Conservation (phyloP, 164 flowering plant species). For the Akebia trifoliata region DNA sequence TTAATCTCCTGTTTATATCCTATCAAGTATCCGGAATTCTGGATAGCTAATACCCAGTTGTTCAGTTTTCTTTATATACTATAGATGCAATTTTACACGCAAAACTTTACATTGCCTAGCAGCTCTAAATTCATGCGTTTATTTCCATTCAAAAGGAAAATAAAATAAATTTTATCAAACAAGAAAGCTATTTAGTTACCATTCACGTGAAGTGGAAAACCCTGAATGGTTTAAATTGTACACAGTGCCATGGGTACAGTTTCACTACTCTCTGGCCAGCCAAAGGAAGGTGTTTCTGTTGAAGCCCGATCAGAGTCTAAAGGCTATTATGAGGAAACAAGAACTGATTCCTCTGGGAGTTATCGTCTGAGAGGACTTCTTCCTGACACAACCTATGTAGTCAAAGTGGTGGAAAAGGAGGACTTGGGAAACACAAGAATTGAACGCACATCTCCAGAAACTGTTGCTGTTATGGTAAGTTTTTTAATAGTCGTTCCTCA, state of each 20-base stretch:
- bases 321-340: constrained; percentile 87
- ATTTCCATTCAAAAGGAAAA: background rate
- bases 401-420: constrained; percentile 65
- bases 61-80: too few species aligned
- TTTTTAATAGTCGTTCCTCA: background rate
- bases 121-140: background rate
- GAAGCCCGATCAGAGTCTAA: constrained; percentile 89
- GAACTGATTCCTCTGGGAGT: constrained; percentile 73
- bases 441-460: constrained; percentile 93
- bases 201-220: background rate
- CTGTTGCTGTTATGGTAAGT: constrained; percentile 57
- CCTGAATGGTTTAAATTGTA: constrained; percentile 11
- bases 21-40: background rate
- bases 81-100: background rate
- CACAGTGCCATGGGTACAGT: constrained; percentile 84
- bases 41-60: background rate
- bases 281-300: constrained; percentile 74
- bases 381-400: constrained; percentile 67
- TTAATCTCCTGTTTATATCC: background rate
- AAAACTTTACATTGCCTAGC: background rate
- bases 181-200: too few species aligned
- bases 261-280: constrained; percentile 81
- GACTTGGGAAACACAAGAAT: constrained; percentile 42
- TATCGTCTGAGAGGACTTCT: constrained; percentile 87
- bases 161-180: background rate